phyloP scores from a whole-genome alignment of 164 flowering plant species.

The Chimonanthus praecox region DNA sequence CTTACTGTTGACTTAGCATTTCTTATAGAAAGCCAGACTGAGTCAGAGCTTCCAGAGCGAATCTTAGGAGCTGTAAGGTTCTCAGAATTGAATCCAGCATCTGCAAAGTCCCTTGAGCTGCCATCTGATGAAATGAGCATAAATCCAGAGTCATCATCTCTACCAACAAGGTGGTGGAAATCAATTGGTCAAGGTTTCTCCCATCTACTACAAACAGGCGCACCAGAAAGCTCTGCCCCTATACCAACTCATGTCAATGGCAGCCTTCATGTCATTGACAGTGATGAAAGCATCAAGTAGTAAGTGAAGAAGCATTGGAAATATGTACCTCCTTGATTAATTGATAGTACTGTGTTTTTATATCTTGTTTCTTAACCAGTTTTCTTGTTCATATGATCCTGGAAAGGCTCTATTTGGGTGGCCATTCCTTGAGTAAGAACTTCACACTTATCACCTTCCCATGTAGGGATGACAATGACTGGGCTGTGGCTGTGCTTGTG shows the following conservation, averaged over 20 bases:
- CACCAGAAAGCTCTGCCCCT: constrained; percentile 38
- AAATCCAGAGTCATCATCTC: constrained; percentile 38
- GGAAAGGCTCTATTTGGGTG: no score
- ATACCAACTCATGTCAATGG: constrained; percentile 30
- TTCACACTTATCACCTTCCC: no score
- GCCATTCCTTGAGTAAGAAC: no score
- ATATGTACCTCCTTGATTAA: no score
- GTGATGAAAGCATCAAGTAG: constrained; percentile 29
- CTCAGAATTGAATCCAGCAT: constrained; percentile 65
- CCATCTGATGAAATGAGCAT: constrained; percentile 26
- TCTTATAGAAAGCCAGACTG: constrained; percentile 76
- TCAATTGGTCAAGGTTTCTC: constrained; percentile 81
- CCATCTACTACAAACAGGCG: constrained; percentile 34
- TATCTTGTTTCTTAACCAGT: no score
- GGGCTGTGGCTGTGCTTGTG: no score
- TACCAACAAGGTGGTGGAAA: constrained; percentile 54
- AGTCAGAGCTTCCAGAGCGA: constrained; percentile 77
- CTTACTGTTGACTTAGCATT: constrained; percentile 88
- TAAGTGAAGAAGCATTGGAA: constrained; percentile 14
- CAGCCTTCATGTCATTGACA: constrained; percentile 24
- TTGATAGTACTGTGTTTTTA: no score
- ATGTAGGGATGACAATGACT: no score
- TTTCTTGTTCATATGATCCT: no score
- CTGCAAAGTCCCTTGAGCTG: constrained; percentile 37
- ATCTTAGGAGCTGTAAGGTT: constrained; percentile 82